Conservation (phyloP, 2,329 filamentous ascomycete species). For the Sporothrix schenckii region DNA sequence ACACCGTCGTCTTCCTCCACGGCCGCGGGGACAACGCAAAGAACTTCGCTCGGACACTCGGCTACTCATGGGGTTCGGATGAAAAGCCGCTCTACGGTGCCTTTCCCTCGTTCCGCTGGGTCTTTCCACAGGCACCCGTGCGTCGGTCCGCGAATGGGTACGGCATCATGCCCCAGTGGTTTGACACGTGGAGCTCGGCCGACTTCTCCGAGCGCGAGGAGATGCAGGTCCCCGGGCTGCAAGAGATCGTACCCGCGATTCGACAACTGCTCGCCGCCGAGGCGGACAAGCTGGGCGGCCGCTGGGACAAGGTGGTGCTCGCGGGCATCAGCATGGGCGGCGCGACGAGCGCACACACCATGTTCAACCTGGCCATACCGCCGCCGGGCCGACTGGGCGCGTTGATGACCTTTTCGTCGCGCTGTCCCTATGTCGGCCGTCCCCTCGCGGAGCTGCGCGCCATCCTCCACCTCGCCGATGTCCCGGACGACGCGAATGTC, state of each 20-base stretch:
- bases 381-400: conserved; percentile 37
- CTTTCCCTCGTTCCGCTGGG: conserved; percentile 53
- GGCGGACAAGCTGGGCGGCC: conserved; percentile 36
- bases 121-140: conserved; percentile 51
- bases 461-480: conserved; percentile 38
- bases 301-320: conserved; percentile 43
- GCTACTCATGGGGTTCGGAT: conserved; percentile 41
- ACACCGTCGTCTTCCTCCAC: conserved; percentile 52
- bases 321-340: conserved; percentile 53
- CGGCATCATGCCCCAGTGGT: conserved; percentile 47
- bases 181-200: conserved; percentile 48
- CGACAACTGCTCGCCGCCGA: conserved; percentile 44
- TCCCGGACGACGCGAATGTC: conserved; percentile 36
- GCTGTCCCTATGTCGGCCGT: conserved; percentile 44
- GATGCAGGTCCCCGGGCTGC: conserved; percentile 48
- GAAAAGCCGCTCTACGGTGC: conserved; percentile 43
- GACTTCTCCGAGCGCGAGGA: conserved; percentile 48
- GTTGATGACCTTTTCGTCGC: conserved; percentile 46
- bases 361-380: conserved; percentile 32
- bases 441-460: conserved; percentile 42
- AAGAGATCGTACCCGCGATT: conserved; percentile 45
- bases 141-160: conserved; percentile 38
- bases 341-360: conserved; percentile 37
- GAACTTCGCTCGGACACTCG: conserved; percentile 38
- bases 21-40: conserved; percentile 47